Conservation (phyloP, 2,329 filamentous ascomycete species). For the Phialocephala sp. region DNA sequence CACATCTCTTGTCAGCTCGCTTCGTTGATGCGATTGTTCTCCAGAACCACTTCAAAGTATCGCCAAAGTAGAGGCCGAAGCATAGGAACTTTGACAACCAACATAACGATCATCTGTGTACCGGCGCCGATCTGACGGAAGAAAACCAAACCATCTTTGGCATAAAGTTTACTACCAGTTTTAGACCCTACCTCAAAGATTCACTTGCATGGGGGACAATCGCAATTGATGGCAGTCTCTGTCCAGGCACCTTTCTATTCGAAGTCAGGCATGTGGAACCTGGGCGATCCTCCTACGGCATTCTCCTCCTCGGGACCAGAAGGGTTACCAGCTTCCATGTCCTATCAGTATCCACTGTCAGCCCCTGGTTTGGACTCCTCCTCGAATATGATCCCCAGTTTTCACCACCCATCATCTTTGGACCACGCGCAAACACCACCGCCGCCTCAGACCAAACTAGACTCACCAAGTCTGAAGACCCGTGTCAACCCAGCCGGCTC, state of each 20-base stretch:
- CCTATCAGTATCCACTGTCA: slow-evolving; percentile 40
- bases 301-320: slow-evolving; percentile 36
- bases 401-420: slow-evolving; percentile 32
- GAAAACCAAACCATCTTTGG: slow-evolving; percentile 2
- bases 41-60: slow-evolving; percentile 16
- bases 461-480: slow-evolving; percentile 33
- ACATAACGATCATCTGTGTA: slow-evolving; percentile 2
- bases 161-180: neutral
- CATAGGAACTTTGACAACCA: slow-evolving; percentile 6
- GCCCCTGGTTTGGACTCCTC: slow-evolving; percentile 37
- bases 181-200: slow-evolving; percentile 15
- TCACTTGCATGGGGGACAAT: slow-evolving; percentile 29
- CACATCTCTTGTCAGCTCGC: slow-evolving; percentile 25
- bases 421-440: slow-evolving; percentile 33
- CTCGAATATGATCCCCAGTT: slow-evolving; percentile 39
- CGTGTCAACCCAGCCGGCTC: slow-evolving; percentile 24
- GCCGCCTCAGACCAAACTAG: slow-evolving; percentile 29
- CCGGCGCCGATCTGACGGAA: neutral
- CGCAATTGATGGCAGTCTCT: slow-evolving; percentile 44
- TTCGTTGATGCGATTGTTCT: slow-evolving; percentile 27
- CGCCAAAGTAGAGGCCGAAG: slow-evolving; percentile 14
- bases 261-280: slow-evolving; percentile 41
- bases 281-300: slow-evolving; percentile 36
- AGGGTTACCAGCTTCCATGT: slow-evolving; percentile 35
- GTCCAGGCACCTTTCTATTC: slow-evolving; percentile 40